Percentiles rank a stretch among this genome's conserved stretches.
These are phyloP conservation scores for Penicillium psychrosexuale DNA, from an alignment of 2,329 filamentous ascomycete genomes.

Conservation along the genomic window DNA sequence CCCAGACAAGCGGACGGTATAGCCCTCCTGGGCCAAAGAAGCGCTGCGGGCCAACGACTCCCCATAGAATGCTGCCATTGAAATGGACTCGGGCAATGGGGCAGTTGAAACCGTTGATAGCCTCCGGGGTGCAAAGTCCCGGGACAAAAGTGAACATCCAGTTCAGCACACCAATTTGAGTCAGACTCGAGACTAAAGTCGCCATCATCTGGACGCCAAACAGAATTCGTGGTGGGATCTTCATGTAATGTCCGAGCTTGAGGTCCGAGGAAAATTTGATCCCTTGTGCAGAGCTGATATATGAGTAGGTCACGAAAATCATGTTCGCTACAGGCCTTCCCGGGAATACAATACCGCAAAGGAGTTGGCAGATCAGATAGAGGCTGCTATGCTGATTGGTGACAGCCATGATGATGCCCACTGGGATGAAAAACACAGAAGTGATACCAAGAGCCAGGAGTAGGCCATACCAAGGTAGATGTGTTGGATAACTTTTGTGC, in stretches of 20 bases:
- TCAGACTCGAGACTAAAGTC: slow-evolving; percentile 68
- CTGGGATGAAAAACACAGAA: slow-evolving; percentile 79
- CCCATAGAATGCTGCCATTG: slow-evolving; percentile 87
- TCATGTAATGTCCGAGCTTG: slow-evolving; percentile 66
- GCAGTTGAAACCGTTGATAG: slow-evolving; percentile 85
- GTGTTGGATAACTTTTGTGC: slow-evolving; percentile 66
- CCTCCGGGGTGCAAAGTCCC: slow-evolving; percentile 71
- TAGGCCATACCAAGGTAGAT: slow-evolving; percentile 83
- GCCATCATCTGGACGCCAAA: slow-evolving; percentile 60
- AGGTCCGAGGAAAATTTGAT: slow-evolving; percentile 86
- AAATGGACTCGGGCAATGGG: slow-evolving; percentile 85
- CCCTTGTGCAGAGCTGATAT: slow-evolving; percentile 83
- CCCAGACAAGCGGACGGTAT: slow-evolving; percentile 75
- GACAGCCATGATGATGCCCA: slow-evolving; percentile 89
- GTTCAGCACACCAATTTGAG: slow-evolving; percentile 80
- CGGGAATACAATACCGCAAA: slow-evolving; percentile 77
- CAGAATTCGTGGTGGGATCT: slow-evolving; percentile 59
- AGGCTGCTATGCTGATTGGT: slow-evolving; percentile 86
- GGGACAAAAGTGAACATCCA: slow-evolving; percentile 83
- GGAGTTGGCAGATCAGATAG: slow-evolving; percentile 80
- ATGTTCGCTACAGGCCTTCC: slow-evolving; percentile 86
- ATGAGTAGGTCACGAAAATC: slow-evolving; percentile 90
- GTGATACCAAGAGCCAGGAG: slow-evolving; percentile 75
- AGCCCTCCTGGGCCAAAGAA: slow-evolving; percentile 76
- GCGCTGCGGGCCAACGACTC: slow-evolving; percentile 75